Base-by-base conservation (phyloP, 1,284 basidiomycete genomes). In the Porodaedalea pini region DNA sequence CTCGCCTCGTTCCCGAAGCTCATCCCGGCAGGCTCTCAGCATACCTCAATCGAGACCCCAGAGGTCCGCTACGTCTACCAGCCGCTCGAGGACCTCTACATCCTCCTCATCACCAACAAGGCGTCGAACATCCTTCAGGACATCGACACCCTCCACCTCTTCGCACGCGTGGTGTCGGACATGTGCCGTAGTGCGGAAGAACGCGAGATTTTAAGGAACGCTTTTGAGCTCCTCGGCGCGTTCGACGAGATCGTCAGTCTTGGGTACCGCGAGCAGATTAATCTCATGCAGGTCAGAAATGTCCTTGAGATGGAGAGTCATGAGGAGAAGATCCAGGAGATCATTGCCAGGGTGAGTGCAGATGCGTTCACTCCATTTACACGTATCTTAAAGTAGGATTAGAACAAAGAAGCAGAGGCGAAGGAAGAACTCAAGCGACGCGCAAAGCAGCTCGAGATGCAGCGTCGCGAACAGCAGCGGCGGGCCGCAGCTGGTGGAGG, bases 241-340 rank as follows among this genome's bases (percentile, higher is more conserved):
- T 98, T 99, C 68, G 97, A 99, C 73, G 97, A 99, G 78, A 89
- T 98, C 66, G 89, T 98, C 59, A 92, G 87, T 65, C 71, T 98
- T 64, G 97, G 97, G 1, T 98, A 96, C 75, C 80, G 94, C 68
- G 97, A 99, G 73, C 89, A 92, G 62, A 90, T 98, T 54, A 94
- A 90, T 68, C 74, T 99, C 49, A 85, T 90, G 71, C 95, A 98
- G 72, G 92, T 99, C 45, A 79, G 92, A 65, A 96, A 81, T 67
- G 86, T 97, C 39, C 75, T 99, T 64, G 97, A 98, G 78, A 98
- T 98, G 88, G 97, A 99, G 77, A 93, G 89, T 73, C 97, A 99
- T 74, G 97, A 99, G 72, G 97, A 99, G 76, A 98, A 98, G 78
- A 98, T 99, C 63, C 95, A 99, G 70, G 97, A 99, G 67, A 99